Evolutionary conservation across 1,284 basidiomycete species (phyloP).

Genomic region (Ceratobasidium sp.): DNA sequence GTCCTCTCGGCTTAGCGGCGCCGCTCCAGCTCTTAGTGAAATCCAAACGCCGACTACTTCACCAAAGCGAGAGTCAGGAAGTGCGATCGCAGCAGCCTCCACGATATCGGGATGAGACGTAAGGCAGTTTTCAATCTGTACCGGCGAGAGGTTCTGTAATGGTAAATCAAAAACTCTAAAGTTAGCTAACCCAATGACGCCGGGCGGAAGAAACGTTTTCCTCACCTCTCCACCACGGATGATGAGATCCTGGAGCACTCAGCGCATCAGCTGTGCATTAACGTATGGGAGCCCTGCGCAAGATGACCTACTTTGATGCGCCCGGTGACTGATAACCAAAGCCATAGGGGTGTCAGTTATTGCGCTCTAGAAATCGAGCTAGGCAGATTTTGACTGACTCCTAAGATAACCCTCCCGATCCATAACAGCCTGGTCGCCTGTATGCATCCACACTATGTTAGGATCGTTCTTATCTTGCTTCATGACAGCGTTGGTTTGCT

Average conservation of each 20-base stretch:
- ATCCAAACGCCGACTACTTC: constrained; percentile 87
- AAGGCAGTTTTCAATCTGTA: constrained; percentile 86
- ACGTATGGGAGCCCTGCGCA: background rate
- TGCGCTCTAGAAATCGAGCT: too few relatives aligned
- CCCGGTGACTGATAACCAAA: constrained; percentile 72
- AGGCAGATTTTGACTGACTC: too few relatives aligned
- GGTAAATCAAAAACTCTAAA: background rate
- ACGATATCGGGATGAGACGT: constrained; percentile 73
- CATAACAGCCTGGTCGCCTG: constrained; percentile 86
- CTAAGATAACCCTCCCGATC: constrained; percentile 85
- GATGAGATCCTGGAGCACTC: constrained; percentile 76
- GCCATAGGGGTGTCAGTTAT: background rate
- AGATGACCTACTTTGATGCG: constrained; percentile 73
- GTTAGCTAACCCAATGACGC: background rate
- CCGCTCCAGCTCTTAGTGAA: constrained; percentile 61
- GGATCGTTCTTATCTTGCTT: constrained; percentile 66
- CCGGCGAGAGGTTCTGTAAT: constrained; percentile 82
- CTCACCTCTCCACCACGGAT: constrained; percentile 87
- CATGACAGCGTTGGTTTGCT: constrained; percentile 77
- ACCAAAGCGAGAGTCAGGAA: constrained; percentile 78
- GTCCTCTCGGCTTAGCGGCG: constrained; percentile 64
- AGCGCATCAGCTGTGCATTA: constrained; percentile 22
- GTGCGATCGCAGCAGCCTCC: constrained; percentile 81
- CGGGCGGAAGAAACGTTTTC: too few relatives aligned
- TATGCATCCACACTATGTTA: constrained; percentile 84